Conservation (phyloP, 352 stramenopile species). For the Globisporangium emineosum region DNA sequence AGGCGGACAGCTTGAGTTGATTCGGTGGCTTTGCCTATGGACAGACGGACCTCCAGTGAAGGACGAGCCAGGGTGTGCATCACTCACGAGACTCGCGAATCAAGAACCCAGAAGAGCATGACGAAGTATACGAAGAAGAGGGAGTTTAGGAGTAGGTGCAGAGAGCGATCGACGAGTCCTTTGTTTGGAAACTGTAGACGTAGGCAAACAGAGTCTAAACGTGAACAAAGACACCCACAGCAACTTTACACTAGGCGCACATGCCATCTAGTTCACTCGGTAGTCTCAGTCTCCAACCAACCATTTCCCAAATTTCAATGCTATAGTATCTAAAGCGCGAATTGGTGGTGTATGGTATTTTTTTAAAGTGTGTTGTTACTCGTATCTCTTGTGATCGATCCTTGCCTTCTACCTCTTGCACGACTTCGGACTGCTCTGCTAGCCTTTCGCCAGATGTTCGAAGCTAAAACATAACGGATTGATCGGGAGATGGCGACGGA, state of each 20-base stretch:
- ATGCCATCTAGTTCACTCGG: too few relatives aligned
- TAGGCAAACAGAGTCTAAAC: neutral
- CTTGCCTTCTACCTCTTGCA: neutral
- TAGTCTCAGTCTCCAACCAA: too few relatives aligned
- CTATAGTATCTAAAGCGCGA: neutral
- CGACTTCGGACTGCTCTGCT: too few relatives aligned
- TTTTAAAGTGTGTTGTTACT: neutral
- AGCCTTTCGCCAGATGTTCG: neutral
- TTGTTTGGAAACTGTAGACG: neutral
- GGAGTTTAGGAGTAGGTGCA: conserved; percentile 18
- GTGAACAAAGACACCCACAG: neutral
- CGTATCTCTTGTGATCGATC: neutral
- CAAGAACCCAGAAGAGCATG: neutral
- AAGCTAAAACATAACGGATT: neutral
- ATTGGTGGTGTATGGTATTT: neutral
- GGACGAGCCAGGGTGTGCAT: neutral
- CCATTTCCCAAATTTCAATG: neutral
- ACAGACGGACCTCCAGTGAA: neutral
- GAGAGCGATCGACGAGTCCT: neutral
- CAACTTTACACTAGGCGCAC: neutral
- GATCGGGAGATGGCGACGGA: neutral
- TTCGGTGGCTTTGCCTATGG: neutral
- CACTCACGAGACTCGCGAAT: neutral
- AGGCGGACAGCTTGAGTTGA: conserved; percentile 1
- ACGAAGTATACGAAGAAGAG: neutral